A percentile compares a stretch with the other conserved stretches of the same genome.
Conservation (phyloP, 768 basidiomycete species). For the Phlegmacium glaucopus region DNA sequence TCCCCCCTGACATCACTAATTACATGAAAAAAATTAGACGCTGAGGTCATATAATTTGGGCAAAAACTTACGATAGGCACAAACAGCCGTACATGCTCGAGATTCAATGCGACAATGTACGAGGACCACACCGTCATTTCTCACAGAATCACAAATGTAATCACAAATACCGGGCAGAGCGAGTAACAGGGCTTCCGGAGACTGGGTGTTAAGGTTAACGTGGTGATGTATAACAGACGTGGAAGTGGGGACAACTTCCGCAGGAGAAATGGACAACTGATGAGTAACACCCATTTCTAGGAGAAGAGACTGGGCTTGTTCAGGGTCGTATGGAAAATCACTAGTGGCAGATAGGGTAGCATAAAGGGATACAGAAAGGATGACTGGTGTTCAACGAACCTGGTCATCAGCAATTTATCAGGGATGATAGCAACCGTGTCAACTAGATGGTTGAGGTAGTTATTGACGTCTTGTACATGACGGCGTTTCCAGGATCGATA, state of each 20-base stretch:
- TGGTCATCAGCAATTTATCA: conserved; percentile 48
- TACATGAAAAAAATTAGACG: not conserved
- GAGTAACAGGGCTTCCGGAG: conserved; percentile 39
- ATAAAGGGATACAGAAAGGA: not conserved
- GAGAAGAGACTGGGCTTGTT: conserved; percentile 48
- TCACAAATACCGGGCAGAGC: conserved; percentile 42
- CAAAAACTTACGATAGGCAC: conserved; percentile 47
- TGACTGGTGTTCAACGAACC: conserved; percentile 27
- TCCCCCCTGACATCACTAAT: conserved; percentile 46
- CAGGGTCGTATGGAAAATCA: conserved; percentile 53
- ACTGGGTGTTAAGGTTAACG: conserved; percentile 36
- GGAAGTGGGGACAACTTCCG: conserved; percentile 33
- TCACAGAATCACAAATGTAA: conserved; percentile 42
- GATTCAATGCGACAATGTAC: conserved; percentile 54
- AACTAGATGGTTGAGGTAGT: conserved; percentile 46
- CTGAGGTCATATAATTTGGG: not conserved
- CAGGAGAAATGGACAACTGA: conserved; percentile 51
- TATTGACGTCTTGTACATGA: conserved; percentile 48
- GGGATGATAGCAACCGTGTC: conserved; percentile 53
- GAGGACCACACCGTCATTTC: conserved; percentile 43
- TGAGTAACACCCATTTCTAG: conserved; percentile 51
- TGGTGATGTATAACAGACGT: conserved; percentile 35
- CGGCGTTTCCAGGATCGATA: conserved; percentile 61
- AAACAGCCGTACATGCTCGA: conserved; percentile 49
- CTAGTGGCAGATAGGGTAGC: too few relatives aligned